A percentile compares a stretch with the other conserved stretches of the same genome.
These are phyloP conservation scores for Thozetella sp. DNA, from an alignment of 495 filamentous ascomycete genomes.

Conservation along the genomic window DNA sequence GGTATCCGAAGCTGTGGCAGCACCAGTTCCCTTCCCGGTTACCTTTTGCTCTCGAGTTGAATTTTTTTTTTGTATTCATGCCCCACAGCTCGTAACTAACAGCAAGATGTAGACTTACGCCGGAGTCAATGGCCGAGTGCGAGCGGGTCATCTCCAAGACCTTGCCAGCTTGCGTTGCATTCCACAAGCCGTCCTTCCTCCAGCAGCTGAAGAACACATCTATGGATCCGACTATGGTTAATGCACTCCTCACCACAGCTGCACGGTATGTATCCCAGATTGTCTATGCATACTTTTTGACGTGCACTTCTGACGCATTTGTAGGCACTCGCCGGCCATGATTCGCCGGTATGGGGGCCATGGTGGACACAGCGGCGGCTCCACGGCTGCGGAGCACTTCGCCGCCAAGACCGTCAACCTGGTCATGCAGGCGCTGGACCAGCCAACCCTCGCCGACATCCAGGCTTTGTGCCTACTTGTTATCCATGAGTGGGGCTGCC, in stretches of 20 bases:
- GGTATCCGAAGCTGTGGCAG: not conserved
- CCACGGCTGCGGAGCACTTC: slow-evolving; percentile 47
- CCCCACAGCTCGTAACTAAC: slow-evolving; percentile 7
- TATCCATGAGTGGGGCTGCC: slow-evolving; percentile 53
- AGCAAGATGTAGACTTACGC: slow-evolving; percentile 37
- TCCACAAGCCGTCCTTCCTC: slow-evolving; percentile 53
- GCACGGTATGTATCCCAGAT: slow-evolving; percentile 37
- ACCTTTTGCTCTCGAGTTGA: not conserved
- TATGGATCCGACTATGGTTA: slow-evolving; percentile 47
- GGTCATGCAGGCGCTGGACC: slow-evolving; percentile 46
- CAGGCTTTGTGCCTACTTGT: slow-evolving; percentile 52
- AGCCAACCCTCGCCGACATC: slow-evolving; percentile 50
- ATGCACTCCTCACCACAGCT: slow-evolving; percentile 47
- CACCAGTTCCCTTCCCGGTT: not conserved
- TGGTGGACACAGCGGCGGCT: slow-evolving; percentile 27
- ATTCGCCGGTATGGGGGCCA: slow-evolving; percentile 52
- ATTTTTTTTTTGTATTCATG: not conserved
- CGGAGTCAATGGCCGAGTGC: slow-evolving; percentile 48
- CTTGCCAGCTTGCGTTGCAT: slow-evolving; percentile 51
- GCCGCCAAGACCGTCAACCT: slow-evolving; percentile 46
- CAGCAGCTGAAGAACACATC: slow-evolving; percentile 48
- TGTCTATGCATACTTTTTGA: slow-evolving; percentile 17
- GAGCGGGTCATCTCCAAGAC: slow-evolving; percentile 52
- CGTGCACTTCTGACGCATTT: slow-evolving; percentile 12
- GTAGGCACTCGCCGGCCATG: slow-evolving; percentile 45